phyloP scores from a whole-genome alignment of 169 alveolate genomes.

The Eimeria necatrix region DNA sequence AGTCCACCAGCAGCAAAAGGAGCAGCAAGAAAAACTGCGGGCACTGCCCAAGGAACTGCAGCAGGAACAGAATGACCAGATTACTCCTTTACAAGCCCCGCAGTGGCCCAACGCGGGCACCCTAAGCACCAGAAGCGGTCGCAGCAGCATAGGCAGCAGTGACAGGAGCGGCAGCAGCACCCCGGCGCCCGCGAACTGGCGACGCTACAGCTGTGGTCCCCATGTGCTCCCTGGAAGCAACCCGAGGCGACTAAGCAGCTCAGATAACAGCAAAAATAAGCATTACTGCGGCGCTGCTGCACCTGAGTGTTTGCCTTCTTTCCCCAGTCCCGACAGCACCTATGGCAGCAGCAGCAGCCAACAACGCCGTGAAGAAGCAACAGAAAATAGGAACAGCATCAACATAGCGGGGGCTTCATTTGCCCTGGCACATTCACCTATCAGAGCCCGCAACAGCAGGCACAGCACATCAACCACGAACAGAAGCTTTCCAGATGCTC shows the following conservation, averaged over 20 bases:
- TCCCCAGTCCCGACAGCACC: slow-evolving; percentile 62
- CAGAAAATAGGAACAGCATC: not conserved
- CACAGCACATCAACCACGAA: slow-evolving; percentile 28
- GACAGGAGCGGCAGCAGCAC: slow-evolving; percentile 43
- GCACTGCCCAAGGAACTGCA: slow-evolving; percentile 24
- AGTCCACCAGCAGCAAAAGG: slow-evolving; percentile 47
- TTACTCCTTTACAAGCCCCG: not conserved
- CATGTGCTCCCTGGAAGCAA: slow-evolving; percentile 53
- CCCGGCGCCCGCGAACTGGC: slow-evolving; percentile 26
- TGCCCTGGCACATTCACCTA: slow-evolving; percentile 58
- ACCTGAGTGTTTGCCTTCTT: slow-evolving; percentile 13
- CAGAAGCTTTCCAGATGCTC: not conserved
- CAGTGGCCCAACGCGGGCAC: slow-evolving; percentile 10
- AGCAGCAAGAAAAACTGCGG: slow-evolving; percentile 26
- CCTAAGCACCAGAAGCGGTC: slow-evolving; percentile 3
- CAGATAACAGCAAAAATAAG: not conserved
- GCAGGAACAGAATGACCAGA: not conserved
- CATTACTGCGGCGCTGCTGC: slow-evolving; percentile 43
- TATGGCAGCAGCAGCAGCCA: slow-evolving; percentile 45
- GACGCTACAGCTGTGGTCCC: slow-evolving; percentile 64
- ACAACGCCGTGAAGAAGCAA: slow-evolving; percentile 3
- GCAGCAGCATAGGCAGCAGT: slow-evolving; percentile 69
- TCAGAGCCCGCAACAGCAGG: slow-evolving; percentile 56
- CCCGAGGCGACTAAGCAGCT: slow-evolving; percentile 63
- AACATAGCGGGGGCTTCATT: slow-evolving; percentile 48